Evolutionary conservation across 2,329 filamentous ascomycete species (phyloP).

Genomic region (Verticillium longisporum): DNA sequence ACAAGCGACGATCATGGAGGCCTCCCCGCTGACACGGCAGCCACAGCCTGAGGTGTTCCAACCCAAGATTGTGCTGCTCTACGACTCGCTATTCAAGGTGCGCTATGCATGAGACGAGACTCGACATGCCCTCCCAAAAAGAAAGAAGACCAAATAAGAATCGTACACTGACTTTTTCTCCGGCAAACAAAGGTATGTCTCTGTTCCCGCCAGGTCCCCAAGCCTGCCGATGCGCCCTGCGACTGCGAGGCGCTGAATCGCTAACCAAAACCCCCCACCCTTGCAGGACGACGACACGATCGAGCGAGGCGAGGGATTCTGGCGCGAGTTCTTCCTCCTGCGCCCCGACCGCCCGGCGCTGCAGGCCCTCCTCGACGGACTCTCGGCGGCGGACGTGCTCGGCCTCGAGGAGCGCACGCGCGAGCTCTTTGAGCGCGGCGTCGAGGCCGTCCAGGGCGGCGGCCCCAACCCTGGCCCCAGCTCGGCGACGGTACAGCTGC

Average conservation of each 20-base stretch:
- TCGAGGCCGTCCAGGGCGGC: conserved; percentile 58
- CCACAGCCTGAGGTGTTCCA: conserved; percentile 83
- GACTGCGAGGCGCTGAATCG: too few relatives aligned
- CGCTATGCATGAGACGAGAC: not conserved
- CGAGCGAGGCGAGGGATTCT: conserved; percentile 83
- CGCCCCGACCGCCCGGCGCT: conserved; percentile 69
- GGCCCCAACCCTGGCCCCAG: conserved; percentile 27
- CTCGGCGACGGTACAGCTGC: conserved; percentile 49
- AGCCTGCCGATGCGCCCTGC: too few relatives aligned
- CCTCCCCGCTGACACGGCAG: conserved; percentile 90
- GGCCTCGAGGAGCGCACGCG: conserved; percentile 71
- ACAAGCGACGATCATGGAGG: conserved; percentile 55
- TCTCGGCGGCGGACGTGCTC: conserved; percentile 69
- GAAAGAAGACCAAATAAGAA: not conserved
- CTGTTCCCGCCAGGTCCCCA: too few relatives aligned
- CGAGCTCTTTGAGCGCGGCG: conserved; percentile 69
- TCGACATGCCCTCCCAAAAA: not conserved
- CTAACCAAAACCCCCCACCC: not conserved
- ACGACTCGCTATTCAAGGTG: conserved; percentile 77
- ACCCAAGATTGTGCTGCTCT: conserved; percentile 88
- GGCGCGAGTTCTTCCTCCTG: conserved; percentile 91
- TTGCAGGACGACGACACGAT: conserved; percentile 56
- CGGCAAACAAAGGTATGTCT: not conserved
- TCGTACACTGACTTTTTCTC: not conserved
- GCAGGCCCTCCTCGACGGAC: conserved; percentile 59